Percentiles rank a stretch among this genome's conserved stretches.
phyloP scores from a whole-genome alignment of 1,284 basidiomycete genomes.

The Cryptococcus sp. region DNA sequence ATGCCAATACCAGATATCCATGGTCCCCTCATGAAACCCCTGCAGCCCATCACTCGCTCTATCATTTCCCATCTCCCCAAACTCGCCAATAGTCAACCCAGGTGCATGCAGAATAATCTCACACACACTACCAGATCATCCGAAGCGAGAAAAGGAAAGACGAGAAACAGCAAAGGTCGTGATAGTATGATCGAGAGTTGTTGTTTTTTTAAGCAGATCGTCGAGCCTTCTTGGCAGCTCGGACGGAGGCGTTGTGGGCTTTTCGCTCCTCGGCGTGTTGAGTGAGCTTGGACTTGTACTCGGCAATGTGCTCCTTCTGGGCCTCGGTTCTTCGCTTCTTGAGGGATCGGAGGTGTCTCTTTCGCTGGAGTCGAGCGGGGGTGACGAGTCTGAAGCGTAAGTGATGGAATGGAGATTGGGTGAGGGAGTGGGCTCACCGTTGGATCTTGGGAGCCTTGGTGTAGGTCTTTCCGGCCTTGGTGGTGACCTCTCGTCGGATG shows the following conservation, averaged over 20 bases:
- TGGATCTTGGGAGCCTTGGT: constrained; percentile 78
- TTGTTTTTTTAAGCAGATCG: constrained; percentile 9
- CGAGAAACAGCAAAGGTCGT: too few relatives aligned
- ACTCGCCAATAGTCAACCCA: too few relatives aligned
- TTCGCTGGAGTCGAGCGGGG: constrained; percentile 90
- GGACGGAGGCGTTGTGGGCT: constrained; percentile 56
- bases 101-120: too few relatives aligned
- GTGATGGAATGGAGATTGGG: background rate
- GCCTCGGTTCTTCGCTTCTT: constrained; percentile 81
- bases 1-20: background rate
- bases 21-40: too few relatives aligned
- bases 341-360: constrained; percentile 85
- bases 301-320: constrained; percentile 91
- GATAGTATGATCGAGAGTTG: background rate
- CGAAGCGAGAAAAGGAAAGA: too few relatives aligned
- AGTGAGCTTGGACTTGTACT: constrained; percentile 82
- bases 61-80: background rate
- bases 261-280: constrained; percentile 94
- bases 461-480: constrained; percentile 97
- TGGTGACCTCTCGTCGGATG: constrained; percentile 76
- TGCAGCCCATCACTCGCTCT: background rate
- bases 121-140: too few relatives aligned
- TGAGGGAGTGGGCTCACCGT: background rate
- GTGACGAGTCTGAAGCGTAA: constrained; percentile 73
- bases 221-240: constrained; percentile 45